Evolutionary conservation across 495 filamentous ascomycete genomes (phyloP), one percentile per base, ranked within the genome.

Genomic region (Haplographium delicatum): DNA sequence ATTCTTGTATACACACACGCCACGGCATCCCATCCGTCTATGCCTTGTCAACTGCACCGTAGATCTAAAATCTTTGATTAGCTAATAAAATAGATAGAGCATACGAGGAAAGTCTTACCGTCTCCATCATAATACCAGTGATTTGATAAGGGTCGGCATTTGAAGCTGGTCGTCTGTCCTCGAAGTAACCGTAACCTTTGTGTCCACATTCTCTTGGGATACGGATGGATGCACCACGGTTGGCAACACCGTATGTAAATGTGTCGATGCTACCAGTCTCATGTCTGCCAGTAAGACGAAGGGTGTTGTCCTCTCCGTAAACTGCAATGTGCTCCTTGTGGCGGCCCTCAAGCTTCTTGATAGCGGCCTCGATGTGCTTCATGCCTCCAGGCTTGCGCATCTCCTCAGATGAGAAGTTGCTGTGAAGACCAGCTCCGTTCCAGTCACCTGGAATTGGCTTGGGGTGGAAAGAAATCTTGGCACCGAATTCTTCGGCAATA

Each of bases 391-490:
- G 88, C 45, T 76, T 78, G 63, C 93, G 89, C 77, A 89, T 98
- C 57, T 81, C 79, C 68, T 80, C 78, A 46, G 34, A 48, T 22
- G 62, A 65, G 54, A 57, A 61, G 60, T 65, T 73, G 84, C 75
- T 85, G 83, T 98, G 93, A 34, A 98, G 89, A 75, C 93, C 93
- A 53, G 93, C 91, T 67, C 93, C 94, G 81, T 98, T 98, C 93
- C 93, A 98, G 75, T 97, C 90, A 66, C 93, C 93, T 55, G 90
- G 88, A 69, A 98, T 95, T 59, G 93, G 93, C 85, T 98, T 98
- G 66, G 93, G 93, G 65, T 89, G 80, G 72, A 97, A 88, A 40
- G 93, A 94, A 56, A 97, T 89, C 79, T 89, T 89, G 71, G 84
- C 89, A 68, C 93, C 93, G 64, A 96, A 96, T 65, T 96, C 93